Evolutionary conservation across 176 grass and related monocot species (phyloP).

Genomic region (Elaeis guineensis): DNA sequence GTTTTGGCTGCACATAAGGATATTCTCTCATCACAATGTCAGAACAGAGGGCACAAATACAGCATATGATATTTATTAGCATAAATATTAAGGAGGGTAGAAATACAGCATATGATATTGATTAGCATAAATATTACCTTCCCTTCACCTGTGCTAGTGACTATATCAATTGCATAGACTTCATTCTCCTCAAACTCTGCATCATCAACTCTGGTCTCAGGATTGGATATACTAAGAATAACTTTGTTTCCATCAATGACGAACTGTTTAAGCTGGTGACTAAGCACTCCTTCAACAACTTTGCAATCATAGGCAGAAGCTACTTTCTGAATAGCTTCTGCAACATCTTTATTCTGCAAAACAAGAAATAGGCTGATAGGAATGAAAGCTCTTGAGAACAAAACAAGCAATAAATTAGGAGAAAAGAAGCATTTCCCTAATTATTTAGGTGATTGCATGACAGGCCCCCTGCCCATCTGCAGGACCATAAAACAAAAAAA

Average conservation of each 20-base stretch:
- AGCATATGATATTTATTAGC: constrained; percentile 8
- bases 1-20: constrained; percentile 49
- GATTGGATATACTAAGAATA: constrained; percentile 67
- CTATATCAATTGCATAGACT: constrained; percentile 95
- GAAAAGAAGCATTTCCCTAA: too few species aligned
- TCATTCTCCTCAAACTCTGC: constrained; percentile 99
- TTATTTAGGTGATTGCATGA: too few species aligned
- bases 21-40: constrained; percentile 2
- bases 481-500: too few species aligned
- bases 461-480: too few species aligned
- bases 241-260: constrained; percentile 98
- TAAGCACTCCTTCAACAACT: constrained; percentile 96
- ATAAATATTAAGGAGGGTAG: constrained; percentile 1
- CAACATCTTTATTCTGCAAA: constrained; percentile 88
- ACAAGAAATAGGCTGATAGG: neutral
- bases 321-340: constrained; percentile 96
- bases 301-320: constrained; percentile 95
- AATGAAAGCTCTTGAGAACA: too few species aligned
- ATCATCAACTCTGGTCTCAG: constrained; percentile 96
- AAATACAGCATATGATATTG: neutral
- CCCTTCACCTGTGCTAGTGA: constrained; percentile 93
- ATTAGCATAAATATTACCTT: constrained; percentile 43
- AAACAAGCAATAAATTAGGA: too few species aligned
- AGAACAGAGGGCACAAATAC: neutral
- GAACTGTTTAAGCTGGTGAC: constrained; percentile 96